Conservation (phyloP, 768 basidiomycete genomes). For the Multifurca ochricompacta region DNA sequence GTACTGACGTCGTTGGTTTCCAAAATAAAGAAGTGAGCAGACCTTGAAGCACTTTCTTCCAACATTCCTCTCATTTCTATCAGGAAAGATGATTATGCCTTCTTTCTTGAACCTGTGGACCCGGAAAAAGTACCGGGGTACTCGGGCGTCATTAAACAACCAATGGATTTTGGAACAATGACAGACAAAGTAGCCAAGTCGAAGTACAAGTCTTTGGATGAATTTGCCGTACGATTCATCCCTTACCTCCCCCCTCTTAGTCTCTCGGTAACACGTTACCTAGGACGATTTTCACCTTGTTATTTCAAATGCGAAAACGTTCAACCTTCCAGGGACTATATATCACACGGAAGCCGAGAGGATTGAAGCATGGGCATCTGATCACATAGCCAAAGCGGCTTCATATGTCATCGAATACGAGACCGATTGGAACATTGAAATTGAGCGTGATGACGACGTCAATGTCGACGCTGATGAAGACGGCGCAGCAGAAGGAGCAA, state of each 20-base stretch:
- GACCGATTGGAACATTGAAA: conserved; percentile 77
- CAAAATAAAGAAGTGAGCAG: conserved; percentile 64
- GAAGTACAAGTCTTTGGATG: conserved; percentile 72
- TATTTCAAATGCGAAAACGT: conserved; percentile 62
- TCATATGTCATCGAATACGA: conserved; percentile 74
- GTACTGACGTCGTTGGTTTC: conserved; percentile 57
- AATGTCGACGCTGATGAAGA: conserved; percentile 40
- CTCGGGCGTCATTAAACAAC: conserved; percentile 61
- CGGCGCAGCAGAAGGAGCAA: conserved; percentile 11
- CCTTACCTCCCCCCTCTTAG: not conserved
- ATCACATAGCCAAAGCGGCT: conserved; percentile 65
- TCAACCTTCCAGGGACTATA: conserved; percentile 68
- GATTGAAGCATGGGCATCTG: conserved; percentile 61
- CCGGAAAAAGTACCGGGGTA: conserved; percentile 52
- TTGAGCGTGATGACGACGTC: conserved; percentile 40
- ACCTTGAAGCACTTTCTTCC: not conserved
- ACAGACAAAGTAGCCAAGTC: conserved; percentile 66
- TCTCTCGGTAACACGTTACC: not conserved
- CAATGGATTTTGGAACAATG: conserved; percentile 94
- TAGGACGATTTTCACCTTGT: conserved; percentile 59
- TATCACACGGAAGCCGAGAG: conserved; percentile 69
- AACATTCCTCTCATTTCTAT: not conserved
- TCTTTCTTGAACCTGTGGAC: conserved; percentile 68
- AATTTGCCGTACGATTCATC: conserved; percentile 52
- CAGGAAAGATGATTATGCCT: conserved; percentile 83